Base-by-base conservation (phyloP, 352 stramenopile genomes). In the Pythium aquatile region DNA sequence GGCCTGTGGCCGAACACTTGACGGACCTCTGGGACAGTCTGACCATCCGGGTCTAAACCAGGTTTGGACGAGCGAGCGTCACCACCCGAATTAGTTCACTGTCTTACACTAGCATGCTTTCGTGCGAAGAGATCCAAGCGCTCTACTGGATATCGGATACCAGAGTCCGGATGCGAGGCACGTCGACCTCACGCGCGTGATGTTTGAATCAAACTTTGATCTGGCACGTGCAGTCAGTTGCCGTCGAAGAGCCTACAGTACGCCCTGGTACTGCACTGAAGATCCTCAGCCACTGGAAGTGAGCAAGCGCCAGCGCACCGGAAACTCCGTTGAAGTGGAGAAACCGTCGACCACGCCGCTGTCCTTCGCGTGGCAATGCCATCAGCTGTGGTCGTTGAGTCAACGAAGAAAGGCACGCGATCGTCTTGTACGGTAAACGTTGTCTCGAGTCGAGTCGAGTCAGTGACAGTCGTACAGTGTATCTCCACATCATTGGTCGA, bases 11-110 rank as follows among this genome's bases (percentile, higher is more conserved):
- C 4, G 32, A 9, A 35, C 32, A 35, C 32, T 35, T 4, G 32
- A 35, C 4, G 44, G 24, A 29, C 44, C 24, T 51, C 14, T 24
- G 5, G 35, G 35, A 40, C 16, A 40, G 35, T 14, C 35, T 2
- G 48, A 35, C 16, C 39, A 62, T 42, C 30, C 32, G 37, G 9
- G 35, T 65, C 51, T 26, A 70, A 52, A 53, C 28, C 8, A 32
- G 17, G 7, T 56, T 61, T 35, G 48, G 48, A 70, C 57, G 63
- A 40, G 63, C 61, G 51, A 61, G 63, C 56, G 63, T 70, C 63
- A 70, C 33, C 37, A 16, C 52, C 48, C 49, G 59, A n/a, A 40
- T 65, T 64, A 16, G 35, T 14, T 40, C 35, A 40, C 55, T 70
- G 8, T n/a, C n/a, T n/a, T n/a, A n/a, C n/a, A n/a, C n/a, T n/a